phyloP scores from a whole-genome alignment of 257 asterid genomes.

The Solanum chiquidenum region DNA sequence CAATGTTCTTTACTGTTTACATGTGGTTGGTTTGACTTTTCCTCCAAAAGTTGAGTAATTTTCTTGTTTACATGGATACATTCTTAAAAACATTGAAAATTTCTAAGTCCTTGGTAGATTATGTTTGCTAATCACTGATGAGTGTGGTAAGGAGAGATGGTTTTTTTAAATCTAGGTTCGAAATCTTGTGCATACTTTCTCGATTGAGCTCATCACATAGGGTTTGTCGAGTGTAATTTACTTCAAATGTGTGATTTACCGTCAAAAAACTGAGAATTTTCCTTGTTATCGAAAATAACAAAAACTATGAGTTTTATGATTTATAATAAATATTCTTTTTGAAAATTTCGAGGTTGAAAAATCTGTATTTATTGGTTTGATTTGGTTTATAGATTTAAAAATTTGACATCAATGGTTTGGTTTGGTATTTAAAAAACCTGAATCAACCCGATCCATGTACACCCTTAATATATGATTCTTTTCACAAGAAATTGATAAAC shows the following conservation, averaged over 20 bases:
- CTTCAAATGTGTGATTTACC: too few species aligned
- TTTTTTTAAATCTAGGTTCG: background rate
- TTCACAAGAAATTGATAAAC: background rate
- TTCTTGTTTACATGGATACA: background rate
- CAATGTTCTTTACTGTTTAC: background rate
- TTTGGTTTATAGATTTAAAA: too few species aligned
- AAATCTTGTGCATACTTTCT: too few species aligned
- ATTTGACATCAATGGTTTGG: too few species aligned
- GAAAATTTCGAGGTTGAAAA: too few species aligned
- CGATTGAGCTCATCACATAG: background rate
- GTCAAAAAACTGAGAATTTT: background rate
- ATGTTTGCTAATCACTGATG: background rate
- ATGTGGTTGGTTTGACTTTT: background rate
- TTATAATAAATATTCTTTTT: background rate
- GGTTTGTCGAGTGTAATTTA: too few species aligned
- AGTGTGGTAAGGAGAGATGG: too few species aligned
- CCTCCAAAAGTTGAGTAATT: background rate
- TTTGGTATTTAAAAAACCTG: too few species aligned
- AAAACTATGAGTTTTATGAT: background rate
- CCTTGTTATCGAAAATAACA: accelerated
- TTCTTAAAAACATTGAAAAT: background rate
- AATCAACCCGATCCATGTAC: too few species aligned
- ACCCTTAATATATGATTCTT: background rate
- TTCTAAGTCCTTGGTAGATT: background rate
- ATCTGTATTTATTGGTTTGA: too few species aligned